A percentile compares a stretch with the other conserved stretches of the same genome.
These are phyloP conservation scores for Baorangia bicolor DNA, from an alignment of 768 basidiomycete genomes.

Conservation along the genomic window DNA sequence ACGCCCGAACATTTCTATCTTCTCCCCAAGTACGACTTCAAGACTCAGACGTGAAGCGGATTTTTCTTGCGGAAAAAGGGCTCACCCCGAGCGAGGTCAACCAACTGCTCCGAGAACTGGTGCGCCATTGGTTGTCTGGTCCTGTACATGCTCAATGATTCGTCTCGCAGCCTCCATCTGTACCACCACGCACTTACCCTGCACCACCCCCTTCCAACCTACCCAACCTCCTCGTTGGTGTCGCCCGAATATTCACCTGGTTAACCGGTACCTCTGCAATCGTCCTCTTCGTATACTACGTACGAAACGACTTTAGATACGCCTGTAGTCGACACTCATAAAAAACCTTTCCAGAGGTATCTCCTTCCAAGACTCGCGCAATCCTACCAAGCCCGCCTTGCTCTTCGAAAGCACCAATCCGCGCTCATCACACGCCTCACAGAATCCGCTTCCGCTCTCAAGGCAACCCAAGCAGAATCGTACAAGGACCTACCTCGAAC, in stretches of 20 bases:
- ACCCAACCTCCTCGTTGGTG: conserved; percentile 62
- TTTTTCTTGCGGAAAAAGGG: conserved; percentile 71
- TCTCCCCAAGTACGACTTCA: conserved; percentile 66
- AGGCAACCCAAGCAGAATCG: conserved; percentile 52
- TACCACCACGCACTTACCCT: conserved; percentile 77
- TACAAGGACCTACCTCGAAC: conserved; percentile 59
- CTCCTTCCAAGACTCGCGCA: conserved; percentile 64
- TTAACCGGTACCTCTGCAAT: conserved; percentile 60
- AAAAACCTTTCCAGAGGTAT: conserved; percentile 49
- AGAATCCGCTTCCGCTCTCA: conserved; percentile 53
- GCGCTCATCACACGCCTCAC: conserved; percentile 54
- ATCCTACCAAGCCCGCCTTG: conserved; percentile 58
- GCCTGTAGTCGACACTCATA: conserved; percentile 4
- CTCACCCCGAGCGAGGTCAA: conserved; percentile 61
- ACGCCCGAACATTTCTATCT: conserved; percentile 61
- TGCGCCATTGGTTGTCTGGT: conserved; percentile 31
- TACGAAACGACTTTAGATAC: conserved; percentile 33
- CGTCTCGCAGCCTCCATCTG: conserved; percentile 37
- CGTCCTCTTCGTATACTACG: conserved; percentile 64
- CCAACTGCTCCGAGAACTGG: conserved; percentile 53
- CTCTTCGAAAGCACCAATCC: conserved; percentile 60
- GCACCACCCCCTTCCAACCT: conserved; percentile 66
- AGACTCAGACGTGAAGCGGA: conserved; percentile 52
- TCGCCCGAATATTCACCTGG: conserved; percentile 63
- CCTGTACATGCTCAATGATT: conserved; percentile 9